Conservation (phyloP, 192 early-diverging fungal genomes). For the Powellomyces hirtus region DNA sequence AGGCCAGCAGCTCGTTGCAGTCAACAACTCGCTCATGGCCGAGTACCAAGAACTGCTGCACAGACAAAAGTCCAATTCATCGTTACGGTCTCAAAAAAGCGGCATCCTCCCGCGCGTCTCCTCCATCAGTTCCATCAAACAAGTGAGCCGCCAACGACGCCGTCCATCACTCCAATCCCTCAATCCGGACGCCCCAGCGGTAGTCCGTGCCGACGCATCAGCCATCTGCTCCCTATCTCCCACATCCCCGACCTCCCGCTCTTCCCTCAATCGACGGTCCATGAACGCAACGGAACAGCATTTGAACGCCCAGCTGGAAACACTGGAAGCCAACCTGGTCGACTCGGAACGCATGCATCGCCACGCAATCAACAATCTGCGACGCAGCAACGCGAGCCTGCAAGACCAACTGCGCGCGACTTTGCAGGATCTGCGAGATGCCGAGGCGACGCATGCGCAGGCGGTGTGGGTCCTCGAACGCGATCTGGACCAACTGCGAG, state of each 20-base stretch:
- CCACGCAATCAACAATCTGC: slow-evolving; percentile 14
- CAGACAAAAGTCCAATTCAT: not conserved
- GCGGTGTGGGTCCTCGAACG: slow-evolving; percentile 30
- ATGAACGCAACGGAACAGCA: not conserved
- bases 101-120: not conserved
- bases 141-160: not conserved
- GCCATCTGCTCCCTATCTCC: not conserved
- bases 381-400: slow-evolving; percentile 17
- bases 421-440: slow-evolving; percentile 32
- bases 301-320: slow-evolving; percentile 19
- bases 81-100: not conserved
- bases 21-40: slow-evolving; percentile 22
- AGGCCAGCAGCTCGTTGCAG: slow-evolving; percentile 33
- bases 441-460: slow-evolving; percentile 28
- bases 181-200: slow-evolving; percentile 9
- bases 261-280: not conserved
- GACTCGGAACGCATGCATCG: slow-evolving; percentile 28
- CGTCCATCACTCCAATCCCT: not conserved
- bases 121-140: not conserved
- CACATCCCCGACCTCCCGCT: not conserved
- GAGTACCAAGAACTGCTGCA: slow-evolving; percentile 28
- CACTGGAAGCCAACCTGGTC: slow-evolving; percentile 10
- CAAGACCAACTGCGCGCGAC: slow-evolving; percentile 30
- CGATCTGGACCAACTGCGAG: slow-evolving; percentile 37
- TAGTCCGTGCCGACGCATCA: not conserved